phyloP scores from a whole-genome alignment of 2,329 filamentous ascomycete species.

The Microdochium bolleyi region DNA sequence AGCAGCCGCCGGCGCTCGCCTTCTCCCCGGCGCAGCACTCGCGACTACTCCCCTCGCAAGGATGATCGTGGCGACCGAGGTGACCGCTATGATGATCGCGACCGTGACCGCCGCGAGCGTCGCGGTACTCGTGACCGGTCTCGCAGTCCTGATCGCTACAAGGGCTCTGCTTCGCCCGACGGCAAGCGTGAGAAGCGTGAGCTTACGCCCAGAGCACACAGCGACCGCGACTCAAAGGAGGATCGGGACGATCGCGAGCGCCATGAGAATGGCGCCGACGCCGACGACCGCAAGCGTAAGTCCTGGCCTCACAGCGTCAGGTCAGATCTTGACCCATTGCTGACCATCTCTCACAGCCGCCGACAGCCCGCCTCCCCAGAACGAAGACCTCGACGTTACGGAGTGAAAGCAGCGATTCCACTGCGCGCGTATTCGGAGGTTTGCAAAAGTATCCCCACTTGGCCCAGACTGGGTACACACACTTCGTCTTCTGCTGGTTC shows the following conservation, averaged over 20 bases:
- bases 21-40: slow-evolving; percentile 66
- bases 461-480: background rate
- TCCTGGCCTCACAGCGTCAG: slow-evolving; percentile 9
- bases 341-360: slow-evolving; percentile 32
- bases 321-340: slow-evolving; percentile 10
- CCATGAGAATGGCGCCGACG: slow-evolving; percentile 71
- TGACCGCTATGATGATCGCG: slow-evolving; percentile 68
- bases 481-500: slow-evolving; percentile 3
- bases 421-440: background rate
- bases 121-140: slow-evolving; percentile 55
- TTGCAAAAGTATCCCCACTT: slow-evolving; percentile 4
- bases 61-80: slow-evolving; percentile 72
- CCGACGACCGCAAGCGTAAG: slow-evolving; percentile 84
- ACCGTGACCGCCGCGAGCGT: slow-evolving; percentile 61
- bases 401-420: slow-evolving; percentile 43
- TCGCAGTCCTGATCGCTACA: slow-evolving; percentile 51
- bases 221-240: slow-evolving; percentile 50
- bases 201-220: slow-evolving; percentile 5
- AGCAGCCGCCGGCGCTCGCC: slow-evolving; percentile 48
- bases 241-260: slow-evolving; percentile 67
- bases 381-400: slow-evolving; percentile 94
- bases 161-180: background rate
- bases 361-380: slow-evolving; percentile 73
- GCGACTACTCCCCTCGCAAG: slow-evolving; percentile 81
- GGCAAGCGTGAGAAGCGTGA: background rate